A percentile compares a stretch with the other conserved stretches of the same genome.
Evolutionary conservation across 1,284 basidiomycete species (phyloP).

Genomic region (Moesziomyces sp.): DNA sequence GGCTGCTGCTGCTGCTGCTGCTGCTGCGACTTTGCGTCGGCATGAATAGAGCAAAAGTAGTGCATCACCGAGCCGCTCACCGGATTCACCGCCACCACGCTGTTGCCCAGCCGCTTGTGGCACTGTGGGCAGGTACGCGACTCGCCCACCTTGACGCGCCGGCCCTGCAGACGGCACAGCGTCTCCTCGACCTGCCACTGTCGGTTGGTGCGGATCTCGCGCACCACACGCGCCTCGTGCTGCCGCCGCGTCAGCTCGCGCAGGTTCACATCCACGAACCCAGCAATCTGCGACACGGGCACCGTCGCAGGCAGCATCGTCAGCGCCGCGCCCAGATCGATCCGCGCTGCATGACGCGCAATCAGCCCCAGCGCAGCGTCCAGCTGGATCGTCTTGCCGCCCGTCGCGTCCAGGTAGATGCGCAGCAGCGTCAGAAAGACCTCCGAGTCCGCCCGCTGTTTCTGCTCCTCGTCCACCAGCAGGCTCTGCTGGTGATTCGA

Average conservation of each 20-base stretch:
- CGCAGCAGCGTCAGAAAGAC: constrained; percentile 87
- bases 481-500: constrained; percentile 41
- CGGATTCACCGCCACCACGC: constrained; percentile 86
- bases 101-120: constrained; percentile 91
- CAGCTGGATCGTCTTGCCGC: constrained; percentile 54
- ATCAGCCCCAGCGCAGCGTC: constrained; percentile 85
- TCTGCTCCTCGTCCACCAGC: constrained; percentile 36
- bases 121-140: constrained; percentile 90
- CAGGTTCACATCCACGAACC: constrained; percentile 71
- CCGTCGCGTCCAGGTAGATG: constrained; percentile 77
- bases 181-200: constrained; percentile 78
- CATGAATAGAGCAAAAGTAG: constrained; percentile 61
- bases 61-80: constrained; percentile 59
- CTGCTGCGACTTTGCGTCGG: constrained; percentile 24
- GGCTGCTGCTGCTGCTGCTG: constrained; percentile 9
- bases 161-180: constrained; percentile 80
- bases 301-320: constrained; percentile 88
- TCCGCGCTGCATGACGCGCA: constrained; percentile 79
- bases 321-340: constrained; percentile 83
- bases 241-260: constrained; percentile 39
- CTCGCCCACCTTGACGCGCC: constrained; percentile 89
- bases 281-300: constrained; percentile 79
- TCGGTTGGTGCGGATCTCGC: constrained; percentile 76
- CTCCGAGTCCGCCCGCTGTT: constrained; percentile 32
- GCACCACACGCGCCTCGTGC: constrained; percentile 70